Percentiles rank a stretch among this genome's conserved stretches.
phyloP scores from a whole-genome alignment of 2,329 filamentous ascomycete species.

The Scedosporium apiospermum region DNA sequence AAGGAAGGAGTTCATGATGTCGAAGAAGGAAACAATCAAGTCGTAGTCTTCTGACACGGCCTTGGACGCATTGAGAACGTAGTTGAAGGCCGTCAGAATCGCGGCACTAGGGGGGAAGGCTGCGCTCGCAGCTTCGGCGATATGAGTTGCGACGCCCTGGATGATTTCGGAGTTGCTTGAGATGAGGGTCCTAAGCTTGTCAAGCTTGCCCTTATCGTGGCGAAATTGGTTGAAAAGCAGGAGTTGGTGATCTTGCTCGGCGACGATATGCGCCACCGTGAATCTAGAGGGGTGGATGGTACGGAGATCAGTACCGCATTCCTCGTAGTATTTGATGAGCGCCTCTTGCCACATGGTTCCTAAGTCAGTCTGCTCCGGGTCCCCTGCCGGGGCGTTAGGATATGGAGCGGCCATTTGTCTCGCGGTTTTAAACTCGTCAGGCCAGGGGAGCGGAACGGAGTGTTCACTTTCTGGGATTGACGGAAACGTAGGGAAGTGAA shows the following conservation, averaged over 20 bases:
- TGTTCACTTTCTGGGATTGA: background rate
- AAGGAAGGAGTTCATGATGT: conserved; percentile 26
- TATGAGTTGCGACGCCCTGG: conserved; percentile 18
- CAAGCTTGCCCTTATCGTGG: conserved; percentile 23
- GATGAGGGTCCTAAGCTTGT: conserved; percentile 20
- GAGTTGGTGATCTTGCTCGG: conserved; percentile 18
- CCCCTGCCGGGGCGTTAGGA: background rate
- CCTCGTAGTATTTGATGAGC: conserved; percentile 20
- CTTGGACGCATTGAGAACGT: conserved; percentile 20
- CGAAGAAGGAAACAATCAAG: conserved; percentile 26
- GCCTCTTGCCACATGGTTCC: conserved; percentile 19
- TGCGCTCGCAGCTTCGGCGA: conserved; percentile 18
- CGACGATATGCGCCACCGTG: conserved; percentile 14
- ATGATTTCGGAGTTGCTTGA: conserved; percentile 19
- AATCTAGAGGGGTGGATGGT: conserved; percentile 18
- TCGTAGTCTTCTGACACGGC: conserved; percentile 27
- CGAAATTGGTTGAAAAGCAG: conserved; percentile 22
- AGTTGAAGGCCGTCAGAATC: conserved; percentile 23
- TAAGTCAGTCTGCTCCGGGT: conserved; percentile 19
- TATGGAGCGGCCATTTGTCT: background rate
- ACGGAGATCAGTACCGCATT: conserved; percentile 21
- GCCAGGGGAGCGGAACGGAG: no score
- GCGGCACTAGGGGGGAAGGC: conserved; percentile 22
- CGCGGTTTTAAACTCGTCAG: background rate
- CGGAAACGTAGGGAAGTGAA: background rate